Base-by-base conservation (phyloP, 2,329 filamentous ascomycete species). In the Neofusicoccum sp. region DNA sequence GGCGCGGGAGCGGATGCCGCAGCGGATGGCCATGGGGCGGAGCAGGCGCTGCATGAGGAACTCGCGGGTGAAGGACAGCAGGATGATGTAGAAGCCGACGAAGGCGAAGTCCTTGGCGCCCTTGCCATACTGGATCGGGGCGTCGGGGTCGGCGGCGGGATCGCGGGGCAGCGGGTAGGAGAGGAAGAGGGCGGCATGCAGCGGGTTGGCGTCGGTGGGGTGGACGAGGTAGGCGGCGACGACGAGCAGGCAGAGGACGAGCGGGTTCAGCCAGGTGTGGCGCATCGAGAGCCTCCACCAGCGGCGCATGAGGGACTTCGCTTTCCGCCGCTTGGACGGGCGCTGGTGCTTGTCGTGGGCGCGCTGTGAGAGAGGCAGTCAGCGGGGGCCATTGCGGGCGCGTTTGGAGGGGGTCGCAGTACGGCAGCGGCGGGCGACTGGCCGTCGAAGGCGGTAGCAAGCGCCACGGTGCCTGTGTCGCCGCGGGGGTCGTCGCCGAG, bases 31-130 rank as follows among this genome's bases (percentile, higher is more conserved):
- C 66, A 93, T 81, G 0, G 93, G 93, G 11, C 89, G 87, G 64
- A 97, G 86, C 56, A 96, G 71, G 71, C 92, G 89, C 79, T 97
- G 93, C 93, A 97, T 97, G 79, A 96, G 84, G 77, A 97, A 97
- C 77, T 98, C 93, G 73, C 93, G 91, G 9, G 92, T 96, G 76
- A 98, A 97, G 65, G 91, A 93, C 65, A 98, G 84, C 28, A 97
- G 89, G 63, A 97, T 81, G 44, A 87, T 94, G 79, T 97, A 97
- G 80, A 97, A 97, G 64, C 82, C 80, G 61, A 97, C 91, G 71
- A 98, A 94, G 47, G 90, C 90, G 61, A 97, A 82, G 75, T 98
- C 93, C 81, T 89, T 90, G 44, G 78, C 83, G n/a, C 93, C 93
- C 77, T 97, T 97, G 76, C 89, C 93, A 79, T 97, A 98, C 72